Conservation (phyloP, 495 filamentous ascomycete species). For the Delitschia confertaspora region DNA sequence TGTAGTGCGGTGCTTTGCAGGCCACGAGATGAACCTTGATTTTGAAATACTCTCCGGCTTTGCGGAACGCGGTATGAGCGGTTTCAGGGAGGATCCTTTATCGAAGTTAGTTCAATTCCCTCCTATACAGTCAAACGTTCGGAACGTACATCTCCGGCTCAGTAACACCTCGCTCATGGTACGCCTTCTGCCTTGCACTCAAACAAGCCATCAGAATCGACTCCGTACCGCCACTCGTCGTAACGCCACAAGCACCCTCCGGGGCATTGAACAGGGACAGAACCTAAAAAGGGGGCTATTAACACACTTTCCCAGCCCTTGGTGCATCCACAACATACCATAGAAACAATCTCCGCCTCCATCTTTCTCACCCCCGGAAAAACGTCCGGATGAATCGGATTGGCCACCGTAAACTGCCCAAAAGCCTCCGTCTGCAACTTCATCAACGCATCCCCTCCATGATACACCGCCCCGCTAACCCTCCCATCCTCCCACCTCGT, state of each 20-base stretch:
- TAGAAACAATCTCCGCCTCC: constrained; percentile 96
- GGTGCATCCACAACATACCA: constrained; percentile 52
- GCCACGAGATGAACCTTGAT: constrained; percentile 88
- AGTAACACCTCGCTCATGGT: constrained; percentile 70
- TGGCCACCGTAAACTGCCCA: constrained; percentile 86
- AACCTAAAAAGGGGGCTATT: constrained; percentile 51
- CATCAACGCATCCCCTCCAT: constrained; percentile 76
- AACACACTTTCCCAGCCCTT: too few relatives aligned
- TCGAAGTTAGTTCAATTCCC: constrained; percentile 24
- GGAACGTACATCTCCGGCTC: constrained; percentile 82
- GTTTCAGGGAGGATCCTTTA: constrained; percentile 84
- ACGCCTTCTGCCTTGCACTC: constrained; percentile 80
- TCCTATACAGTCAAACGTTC: too few relatives aligned
- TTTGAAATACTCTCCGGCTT: constrained; percentile 88
- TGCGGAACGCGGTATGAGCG: constrained; percentile 91
- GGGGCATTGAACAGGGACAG: constrained; percentile 88
- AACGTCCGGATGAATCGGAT: constrained; percentile 97
- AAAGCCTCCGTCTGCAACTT: constrained; percentile 87
- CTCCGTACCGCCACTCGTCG: constrained; percentile 88
- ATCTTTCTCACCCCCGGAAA: constrained; percentile 98
- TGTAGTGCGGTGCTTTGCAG: constrained; percentile 76
- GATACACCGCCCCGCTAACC: constrained; percentile 94
- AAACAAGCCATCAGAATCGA: constrained; percentile 93
- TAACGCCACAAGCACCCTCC: constrained; percentile 70
- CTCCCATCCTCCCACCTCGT: constrained; percentile 93